These are phyloP conservation scores for Ogataea haglerorum DNA, from an alignment of 805 yeast genomes.

Conservation along the genomic window DNA sequence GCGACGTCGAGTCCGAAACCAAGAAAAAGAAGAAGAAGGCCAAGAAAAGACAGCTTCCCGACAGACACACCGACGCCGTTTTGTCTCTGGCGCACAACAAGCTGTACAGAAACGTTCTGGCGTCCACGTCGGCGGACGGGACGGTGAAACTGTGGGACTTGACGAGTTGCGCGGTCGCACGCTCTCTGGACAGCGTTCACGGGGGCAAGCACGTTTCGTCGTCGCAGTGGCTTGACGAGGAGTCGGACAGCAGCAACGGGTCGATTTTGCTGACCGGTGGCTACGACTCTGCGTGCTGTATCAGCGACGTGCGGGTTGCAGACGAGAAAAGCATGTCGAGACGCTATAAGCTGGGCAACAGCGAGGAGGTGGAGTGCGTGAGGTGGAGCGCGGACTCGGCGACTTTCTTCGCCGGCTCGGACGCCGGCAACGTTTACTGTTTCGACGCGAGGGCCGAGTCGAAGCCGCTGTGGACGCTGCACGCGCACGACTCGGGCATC, in stretches of 20 bases:
- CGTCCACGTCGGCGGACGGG: conserved; percentile 92
- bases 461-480: conserved; percentile 87
- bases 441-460: conserved; percentile 73
- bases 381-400: conserved; percentile 58
- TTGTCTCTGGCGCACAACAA: conserved; percentile 81
- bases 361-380: conserved; percentile 76
- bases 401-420: conserved; percentile 82
- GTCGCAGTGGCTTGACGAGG: conserved; percentile 77
- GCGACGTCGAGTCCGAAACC: conserved; percentile 59
- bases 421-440: conserved; percentile 82
- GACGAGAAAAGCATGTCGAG: conserved; percentile 59
- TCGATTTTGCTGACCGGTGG: conserved; percentile 85
- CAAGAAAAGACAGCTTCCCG: conserved; percentile 51
- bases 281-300: conserved; percentile 77
- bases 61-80: conserved; percentile 93
- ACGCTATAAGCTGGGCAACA: conserved; percentile 55
- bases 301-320: conserved; percentile 80
- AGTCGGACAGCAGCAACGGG: conserved; percentile 40
- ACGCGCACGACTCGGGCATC: conserved; percentile 95
- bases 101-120: conserved; percentile 77
- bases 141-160: conserved; percentile 97
- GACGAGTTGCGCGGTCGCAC: conserved; percentile 66
- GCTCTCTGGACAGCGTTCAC: conserved; percentile 72
- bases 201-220: conserved; percentile 76
- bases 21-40: conserved; percentile 50